Conservation (phyloP, 176 grass and related monocot genomes). For the Sorghum bicolor region DNA sequence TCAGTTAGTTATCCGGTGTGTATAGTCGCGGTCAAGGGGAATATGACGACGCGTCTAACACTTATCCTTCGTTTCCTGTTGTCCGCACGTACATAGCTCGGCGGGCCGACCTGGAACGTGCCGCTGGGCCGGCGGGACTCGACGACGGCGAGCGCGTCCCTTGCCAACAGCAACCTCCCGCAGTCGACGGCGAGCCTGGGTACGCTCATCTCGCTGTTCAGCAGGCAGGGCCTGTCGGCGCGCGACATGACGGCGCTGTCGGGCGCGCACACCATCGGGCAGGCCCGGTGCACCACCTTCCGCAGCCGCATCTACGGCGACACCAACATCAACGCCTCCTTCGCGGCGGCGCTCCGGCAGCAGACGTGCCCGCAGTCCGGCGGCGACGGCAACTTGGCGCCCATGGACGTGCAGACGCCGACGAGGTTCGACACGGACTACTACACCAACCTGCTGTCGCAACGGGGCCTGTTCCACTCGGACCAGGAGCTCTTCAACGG, state of each 20-base stretch:
- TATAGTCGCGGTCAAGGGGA: too few species aligned
- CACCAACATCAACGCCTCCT: slow-evolving; percentile 40
- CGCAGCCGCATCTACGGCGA: slow-evolving; percentile 54
- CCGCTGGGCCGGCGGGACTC: slow-evolving; percentile 64
- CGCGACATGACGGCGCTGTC: slow-evolving; percentile 71
- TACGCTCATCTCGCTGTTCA: slow-evolving; percentile 30
- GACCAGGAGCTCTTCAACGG: slow-evolving; percentile 70
- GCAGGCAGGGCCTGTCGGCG: slow-evolving; percentile 43
- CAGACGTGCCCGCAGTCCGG: slow-evolving; percentile 29
- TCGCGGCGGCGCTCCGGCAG: slow-evolving; percentile 10
- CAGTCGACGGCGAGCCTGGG: slow-evolving; percentile 16
- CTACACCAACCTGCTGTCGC: slow-evolving; percentile 37
- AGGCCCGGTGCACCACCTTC: slow-evolving; percentile 43
- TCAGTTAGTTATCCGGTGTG: too few species aligned
- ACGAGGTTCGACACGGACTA: slow-evolving; percentile 42
- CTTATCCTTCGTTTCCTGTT: not conserved
- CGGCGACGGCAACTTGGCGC: slow-evolving; percentile 25
- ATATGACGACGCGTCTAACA: not conserved
- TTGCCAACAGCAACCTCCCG: slow-evolving; percentile 44
- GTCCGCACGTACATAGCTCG: slow-evolving; percentile 12
- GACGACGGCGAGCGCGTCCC: slow-evolving; percentile 36
- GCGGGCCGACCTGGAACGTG: slow-evolving; percentile 55
- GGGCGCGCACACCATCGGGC: slow-evolving; percentile 67
- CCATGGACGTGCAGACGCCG: slow-evolving; percentile 41
- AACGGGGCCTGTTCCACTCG: slow-evolving; percentile 50